Base-by-base conservation (phyloP, 345 rosid genomes). In the Murraya koenigii region DNA sequence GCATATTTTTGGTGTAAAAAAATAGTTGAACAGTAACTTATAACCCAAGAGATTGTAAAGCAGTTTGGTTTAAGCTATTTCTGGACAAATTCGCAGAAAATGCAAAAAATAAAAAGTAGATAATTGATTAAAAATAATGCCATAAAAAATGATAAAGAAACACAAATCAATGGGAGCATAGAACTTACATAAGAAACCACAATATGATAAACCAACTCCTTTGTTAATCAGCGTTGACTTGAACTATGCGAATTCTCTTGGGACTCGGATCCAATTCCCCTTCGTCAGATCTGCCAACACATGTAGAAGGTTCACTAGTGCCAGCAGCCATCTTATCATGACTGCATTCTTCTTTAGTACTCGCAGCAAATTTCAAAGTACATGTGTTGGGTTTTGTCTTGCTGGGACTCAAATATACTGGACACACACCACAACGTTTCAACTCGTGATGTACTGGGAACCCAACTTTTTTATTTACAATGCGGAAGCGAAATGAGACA, bases 401-500 rank as follows among this genome's bases (percentile, higher is more conserved):
- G 22, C 7, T 20, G 44, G 20, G 8, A 5, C 35, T 17, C 56
- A 39, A 61, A 71, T 33, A 71, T 5, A 71, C 19, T 32, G 75
- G 75, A 55, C 7, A 32, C 0, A 22, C 63, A 3, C 75, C 75
- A 71, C 61, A 70, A 30, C 19, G 0, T 7, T 9, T 52, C 39
- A 70, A 0, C 1, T 11, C 0, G 15, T 0, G 1, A 10, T 0
- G 0, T 0, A 2, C 14, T 0, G 14, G 44, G 5, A 5, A 1
- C 0, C 47, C 14, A 41, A 0, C 0, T 0, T 0, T 41, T 41
- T 10, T 59, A 11, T 49, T 0, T 9, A 1, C 13, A 59, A 10
- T 0, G 6, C 1, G 1, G 10, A 68, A 68, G 11, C 7, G 1
- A 11, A 68, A 36, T 23, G 10, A 1, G 10, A 10, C 19, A 25